Base-by-base conservation (phyloP, 176 grass and related monocot genomes). In the Triticum dicoccoides region DNA sequence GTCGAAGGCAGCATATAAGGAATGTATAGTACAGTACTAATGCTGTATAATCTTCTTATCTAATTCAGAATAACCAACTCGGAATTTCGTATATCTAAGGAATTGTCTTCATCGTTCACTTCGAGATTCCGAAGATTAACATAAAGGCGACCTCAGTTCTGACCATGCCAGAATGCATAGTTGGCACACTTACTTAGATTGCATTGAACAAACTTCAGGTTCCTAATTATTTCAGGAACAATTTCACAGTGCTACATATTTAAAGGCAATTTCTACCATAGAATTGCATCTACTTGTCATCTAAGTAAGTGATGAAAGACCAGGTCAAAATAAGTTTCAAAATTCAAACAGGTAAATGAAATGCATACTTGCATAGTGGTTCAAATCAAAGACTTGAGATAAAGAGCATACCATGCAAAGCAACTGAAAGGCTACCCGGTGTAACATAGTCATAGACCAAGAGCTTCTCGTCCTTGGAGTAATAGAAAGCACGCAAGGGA, bases 401-500 rank as follows among this genome's bases (percentile, higher is more conserved):
- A 73, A 77, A 81, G 37, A 76, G 30, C 90, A 65, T 99, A 99
- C 97, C 97, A 89, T 99, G 97, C 90, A 99, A 93, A 54, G 88
- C 89, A 84, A 85, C 33, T 61, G 85, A 89, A 27, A 96, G 86
- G 79, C 90, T 99, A 49, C 97, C 94, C 61, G 77, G 47, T 12
- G 76, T 67, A 21, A 90, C 72, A 87, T 99, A 94, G 77, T 99
- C 97, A 91, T 96, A 99, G 73, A 99, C 92, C 38, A 99, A 90
- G 64, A 99, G 94, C 76, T 96, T 99, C 83, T 99, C 97, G 65
- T 99, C 97, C 69, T 96, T 96, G 81, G 97, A 99, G 84, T 92
- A 99, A 84, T 99, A 99, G 83, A 94, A 99, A 87, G 94, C 97
- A 73, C 92, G 86, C 77, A 99, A 88, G 14, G 89, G 92, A 65